Conservation (phyloP, 805 yeast species). For the Isabelozyma heimii region DNA sequence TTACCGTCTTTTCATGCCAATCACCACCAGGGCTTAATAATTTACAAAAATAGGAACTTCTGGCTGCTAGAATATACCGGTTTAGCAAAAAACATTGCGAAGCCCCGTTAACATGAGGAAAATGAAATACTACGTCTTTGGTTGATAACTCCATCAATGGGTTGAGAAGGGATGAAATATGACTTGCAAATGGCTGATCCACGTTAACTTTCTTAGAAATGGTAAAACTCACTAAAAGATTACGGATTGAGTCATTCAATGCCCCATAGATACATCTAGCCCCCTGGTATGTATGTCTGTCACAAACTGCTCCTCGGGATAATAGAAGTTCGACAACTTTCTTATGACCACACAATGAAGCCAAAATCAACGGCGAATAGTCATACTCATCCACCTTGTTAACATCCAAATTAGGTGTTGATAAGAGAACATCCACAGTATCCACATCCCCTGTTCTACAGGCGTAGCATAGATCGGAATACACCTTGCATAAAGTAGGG, state of each 20-base stretch:
- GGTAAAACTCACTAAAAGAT: conserved; percentile 56
- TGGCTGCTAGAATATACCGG: conserved; percentile 33
- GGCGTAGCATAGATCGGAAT: conserved; percentile 55
- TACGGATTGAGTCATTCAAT: conserved; percentile 61
- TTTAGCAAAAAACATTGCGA: conserved; percentile 17
- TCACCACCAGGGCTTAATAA: conserved; percentile 15
- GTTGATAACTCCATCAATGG: conserved; percentile 19
- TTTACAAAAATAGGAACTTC: conserved; percentile 22
- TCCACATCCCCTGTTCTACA: conserved; percentile 71
- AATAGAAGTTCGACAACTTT: conserved; percentile 59
- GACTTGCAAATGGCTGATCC: conserved; percentile 71
- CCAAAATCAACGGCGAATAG: conserved; percentile 70
- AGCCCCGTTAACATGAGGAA: conserved; percentile 14
- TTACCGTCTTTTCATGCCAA: conserved; percentile 16
- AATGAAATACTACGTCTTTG: conserved; percentile 30
- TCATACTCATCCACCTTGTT: conserved; percentile 69
- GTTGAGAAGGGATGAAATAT: conserved; percentile 50
- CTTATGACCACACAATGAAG: conserved; percentile 74
- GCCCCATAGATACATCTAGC: conserved; percentile 78
- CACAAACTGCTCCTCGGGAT: conserved; percentile 69
- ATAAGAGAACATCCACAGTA: conserved; percentile 54
- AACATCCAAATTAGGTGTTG: conserved; percentile 36
- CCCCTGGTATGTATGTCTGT: conserved; percentile 79
- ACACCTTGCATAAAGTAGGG: conserved; percentile 16
- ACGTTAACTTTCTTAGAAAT: conserved; percentile 66